These are phyloP conservation scores for Termitomyces sp. DNA, from an alignment of 768 basidiomycete genomes.

Conservation along the genomic window DNA sequence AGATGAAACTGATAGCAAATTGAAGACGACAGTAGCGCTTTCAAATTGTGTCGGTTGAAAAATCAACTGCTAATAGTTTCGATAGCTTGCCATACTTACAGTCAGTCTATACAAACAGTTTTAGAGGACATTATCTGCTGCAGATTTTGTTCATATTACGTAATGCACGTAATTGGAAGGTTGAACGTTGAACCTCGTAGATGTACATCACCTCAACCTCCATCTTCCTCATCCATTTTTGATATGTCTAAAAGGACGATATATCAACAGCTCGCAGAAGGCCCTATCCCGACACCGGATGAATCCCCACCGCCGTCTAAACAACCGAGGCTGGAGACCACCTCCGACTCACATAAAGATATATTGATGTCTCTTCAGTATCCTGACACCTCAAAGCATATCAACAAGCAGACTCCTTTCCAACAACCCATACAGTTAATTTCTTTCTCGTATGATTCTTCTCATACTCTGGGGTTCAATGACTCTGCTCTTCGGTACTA, in stretches of 20 bases:
- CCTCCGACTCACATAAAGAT: neutral
- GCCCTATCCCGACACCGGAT: neutral
- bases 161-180: too few relatives aligned
- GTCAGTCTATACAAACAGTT: too few relatives aligned
- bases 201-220: neutral
- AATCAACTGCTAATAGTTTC: too few relatives aligned
- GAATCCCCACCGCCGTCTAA: neutral
- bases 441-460: constrained; percentile 67
- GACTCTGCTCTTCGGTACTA: constrained; percentile 71
- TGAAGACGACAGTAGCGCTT: too few relatives aligned
- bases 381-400: constrained; percentile 13
- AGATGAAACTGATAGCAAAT: neutral
- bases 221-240: too few relatives aligned
- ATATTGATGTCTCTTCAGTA: constrained; percentile 11
- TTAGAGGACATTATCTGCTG: too few relatives aligned
- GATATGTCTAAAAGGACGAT: constrained; percentile 14
- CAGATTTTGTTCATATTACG: too few relatives aligned
- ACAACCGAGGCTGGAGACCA: neutral
- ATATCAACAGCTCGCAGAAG: constrained; percentile 7
- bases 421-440: constrained; percentile 67
- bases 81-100: too few relatives aligned
- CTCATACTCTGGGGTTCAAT: constrained; percentile 53
- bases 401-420: constrained; percentile 36
- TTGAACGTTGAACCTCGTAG: too few relatives aligned
- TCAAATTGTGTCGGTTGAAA: too few relatives aligned